Evolutionary conservation across 305 asterid species (phyloP), one percentile per base, ranked within the genome.

Genomic region (Solanum hybrid): DNA sequence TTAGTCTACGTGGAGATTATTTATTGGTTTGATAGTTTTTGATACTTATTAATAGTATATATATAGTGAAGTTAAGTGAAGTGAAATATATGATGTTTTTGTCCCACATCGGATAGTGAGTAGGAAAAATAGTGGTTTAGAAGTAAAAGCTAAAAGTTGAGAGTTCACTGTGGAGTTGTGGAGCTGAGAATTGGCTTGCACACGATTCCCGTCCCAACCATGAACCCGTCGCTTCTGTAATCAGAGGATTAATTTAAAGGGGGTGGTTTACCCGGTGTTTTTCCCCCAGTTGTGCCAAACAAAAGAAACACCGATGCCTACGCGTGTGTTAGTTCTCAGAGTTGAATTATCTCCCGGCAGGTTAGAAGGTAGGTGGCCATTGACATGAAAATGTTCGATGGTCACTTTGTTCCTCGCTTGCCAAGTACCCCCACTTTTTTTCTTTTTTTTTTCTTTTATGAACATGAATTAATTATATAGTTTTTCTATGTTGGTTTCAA

Each of bases 161-260:
- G 0, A 42, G 2, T 4, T 5, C n/a, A 29, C 17, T 1, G 2
- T 3, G 22, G 79, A 37, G 24, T 0, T 29, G 79, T 14, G 79
- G 37, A 73, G 12, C 79, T 29, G 24, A 73, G 64, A 46, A 46
- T 5, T 46, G 22, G n/a, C n/a, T n/a, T n/a, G n/a, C 8, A 5
- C 64, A 3, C 64, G 22, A 46, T 46, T 46, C 60, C 64, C 7
- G 3, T 13, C 0, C 64, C 22, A 5, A 5, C 7, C 22, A 1
- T 1, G 2, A 14, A 46, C 0, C 64, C 20, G 0, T 0, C 8
- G 0, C 3, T 46, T 46, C 64, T 14, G 64, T 46, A 14, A 46
- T 2, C 22, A 46, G 64, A 42, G 4, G 6, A 42, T 42, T 1
- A 42, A 4, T 12, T 42, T 0, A 4, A 46, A 14, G 64, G 60